These are phyloP conservation scores for Pilobolus umbonatus DNA, from an alignment of 192 early-diverging fungal genomes.

Conservation along the genomic window DNA sequence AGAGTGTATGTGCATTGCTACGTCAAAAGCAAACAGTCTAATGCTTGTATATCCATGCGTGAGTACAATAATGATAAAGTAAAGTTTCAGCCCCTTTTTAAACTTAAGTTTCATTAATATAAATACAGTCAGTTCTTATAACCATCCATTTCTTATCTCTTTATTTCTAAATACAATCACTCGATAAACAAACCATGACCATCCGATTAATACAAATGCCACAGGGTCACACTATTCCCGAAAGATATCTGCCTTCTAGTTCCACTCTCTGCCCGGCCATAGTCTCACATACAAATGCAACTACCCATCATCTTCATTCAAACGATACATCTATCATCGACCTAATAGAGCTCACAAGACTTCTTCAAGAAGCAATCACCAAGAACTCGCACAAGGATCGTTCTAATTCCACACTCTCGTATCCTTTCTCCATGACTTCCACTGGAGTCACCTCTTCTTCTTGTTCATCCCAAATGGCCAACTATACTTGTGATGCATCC, in stretches of 20 bases:
- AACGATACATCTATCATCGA: not conserved
- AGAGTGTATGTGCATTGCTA: no score
- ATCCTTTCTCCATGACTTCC: not conserved
- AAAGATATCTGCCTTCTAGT: conserved; percentile 14
- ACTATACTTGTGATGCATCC: no score
- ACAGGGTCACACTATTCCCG: conserved; percentile 5
- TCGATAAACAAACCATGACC: not conserved
- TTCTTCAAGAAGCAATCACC: conserved; percentile 1
- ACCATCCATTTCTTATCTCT: not conserved
- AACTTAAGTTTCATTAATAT: no score
- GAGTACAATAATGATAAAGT: no score
- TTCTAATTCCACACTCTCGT: not conserved
- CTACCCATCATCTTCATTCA: conserved; percentile 1
- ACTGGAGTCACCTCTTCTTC: not conserved
- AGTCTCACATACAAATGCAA: conserved; percentile 9
- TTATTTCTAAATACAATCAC: not conserved
- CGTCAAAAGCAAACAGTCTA: no score
- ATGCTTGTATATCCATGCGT: no score
- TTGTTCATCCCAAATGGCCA: not conserved
- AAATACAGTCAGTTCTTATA: no score
- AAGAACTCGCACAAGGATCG: not conserved
- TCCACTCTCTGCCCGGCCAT: conserved; percentile 7
- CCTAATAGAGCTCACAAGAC: conserved; percentile 8
- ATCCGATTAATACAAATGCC: not conserved
- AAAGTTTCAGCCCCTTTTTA: no score